Conservation (phyloP, 108 stramenopile genomes). For the Skeletonema marinoi region DNA sequence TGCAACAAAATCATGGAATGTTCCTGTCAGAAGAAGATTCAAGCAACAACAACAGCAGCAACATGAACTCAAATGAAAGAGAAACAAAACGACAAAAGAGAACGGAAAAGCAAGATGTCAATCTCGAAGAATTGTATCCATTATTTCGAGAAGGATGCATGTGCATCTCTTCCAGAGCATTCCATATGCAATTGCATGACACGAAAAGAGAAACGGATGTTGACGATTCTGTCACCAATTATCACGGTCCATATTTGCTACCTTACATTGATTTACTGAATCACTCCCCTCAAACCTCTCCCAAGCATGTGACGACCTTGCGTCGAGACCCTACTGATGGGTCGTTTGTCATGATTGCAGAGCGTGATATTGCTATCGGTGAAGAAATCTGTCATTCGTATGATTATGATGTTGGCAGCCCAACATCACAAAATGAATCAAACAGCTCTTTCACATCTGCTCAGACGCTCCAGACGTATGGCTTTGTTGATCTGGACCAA, state of each 20-base stretch:
- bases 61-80: not conserved
- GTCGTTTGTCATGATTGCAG: slow-evolving; percentile 72
- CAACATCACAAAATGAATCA: not conserved
- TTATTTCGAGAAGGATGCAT: slow-evolving; percentile 63
- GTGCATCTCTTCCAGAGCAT: slow-evolving; percentile 80
- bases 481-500: slow-evolving; percentile 61
- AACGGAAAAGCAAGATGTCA: not conserved
- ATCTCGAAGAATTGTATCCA: slow-evolving; percentile 30
- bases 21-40: slow-evolving; percentile 4
- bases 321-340: slow-evolving; percentile 43
- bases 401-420: slow-evolving; percentile 49
- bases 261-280: slow-evolving; percentile 86
- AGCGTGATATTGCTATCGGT: slow-evolving; percentile 61
- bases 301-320: slow-evolving; percentile 65
- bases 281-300: slow-evolving; percentile 48
- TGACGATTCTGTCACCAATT: not conserved
- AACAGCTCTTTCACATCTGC: slow-evolving; percentile 58
- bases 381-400: slow-evolving; percentile 87
- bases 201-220: not conserved
- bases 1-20: slow-evolving; percentile 22
- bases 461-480: slow-evolving; percentile 84
- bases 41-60: not conserved
- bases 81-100: slow-evolving; percentile 29
- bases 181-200: slow-evolving; percentile 57
- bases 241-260: slow-evolving; percentile 75